These are phyloP conservation scores for Euphorbia corollata DNA, from an alignment of 441 rosid genomes.

Conservation along the genomic window DNA sequence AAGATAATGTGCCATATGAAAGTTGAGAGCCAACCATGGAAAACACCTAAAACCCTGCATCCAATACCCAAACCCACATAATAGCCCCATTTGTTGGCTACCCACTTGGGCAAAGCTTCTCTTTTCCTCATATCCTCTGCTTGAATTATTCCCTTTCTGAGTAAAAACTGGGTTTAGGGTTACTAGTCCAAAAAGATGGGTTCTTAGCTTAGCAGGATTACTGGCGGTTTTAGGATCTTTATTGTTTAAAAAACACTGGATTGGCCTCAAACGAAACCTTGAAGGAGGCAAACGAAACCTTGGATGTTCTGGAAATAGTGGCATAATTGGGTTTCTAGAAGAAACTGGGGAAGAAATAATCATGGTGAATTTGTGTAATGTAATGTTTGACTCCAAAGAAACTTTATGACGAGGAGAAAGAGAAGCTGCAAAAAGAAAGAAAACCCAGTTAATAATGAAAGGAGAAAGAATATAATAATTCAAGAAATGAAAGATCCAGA, in stretches of 20 bases:
- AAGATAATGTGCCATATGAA: constrained; percentile 64
- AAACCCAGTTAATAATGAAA: neutral
- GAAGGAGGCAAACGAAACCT: neutral
- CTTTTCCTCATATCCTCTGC: constrained; percentile 27
- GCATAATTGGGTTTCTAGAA: neutral
- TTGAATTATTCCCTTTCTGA: constrained; percentile 18
- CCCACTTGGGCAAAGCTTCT: constrained; percentile 36
- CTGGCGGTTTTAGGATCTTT: constrained; percentile 15
- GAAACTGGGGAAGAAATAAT: neutral
- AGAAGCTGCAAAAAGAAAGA: neutral
- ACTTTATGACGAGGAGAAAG: neutral
- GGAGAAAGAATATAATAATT: neutral
- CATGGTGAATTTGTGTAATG: neutral
- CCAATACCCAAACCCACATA: constrained; percentile 83
- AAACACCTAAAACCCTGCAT: constrained; percentile 77
- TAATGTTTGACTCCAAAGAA: neutral
- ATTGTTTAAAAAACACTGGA: neutral
- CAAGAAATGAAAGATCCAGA: neutral
- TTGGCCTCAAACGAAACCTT: neutral
- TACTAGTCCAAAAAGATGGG: constrained; percentile 26
- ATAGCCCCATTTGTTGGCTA: constrained; percentile 33
- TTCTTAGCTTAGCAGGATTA: constrained; percentile 21
- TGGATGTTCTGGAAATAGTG: neutral
- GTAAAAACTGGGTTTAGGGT: constrained; percentile 32
- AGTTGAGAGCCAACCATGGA: constrained; percentile 82